A percentile compares a stretch with the other conserved stretches of the same genome.
Evolutionary conservation across 345 rosid genomes (phyloP).

Genomic region (Euphorbia lathyris): DNA sequence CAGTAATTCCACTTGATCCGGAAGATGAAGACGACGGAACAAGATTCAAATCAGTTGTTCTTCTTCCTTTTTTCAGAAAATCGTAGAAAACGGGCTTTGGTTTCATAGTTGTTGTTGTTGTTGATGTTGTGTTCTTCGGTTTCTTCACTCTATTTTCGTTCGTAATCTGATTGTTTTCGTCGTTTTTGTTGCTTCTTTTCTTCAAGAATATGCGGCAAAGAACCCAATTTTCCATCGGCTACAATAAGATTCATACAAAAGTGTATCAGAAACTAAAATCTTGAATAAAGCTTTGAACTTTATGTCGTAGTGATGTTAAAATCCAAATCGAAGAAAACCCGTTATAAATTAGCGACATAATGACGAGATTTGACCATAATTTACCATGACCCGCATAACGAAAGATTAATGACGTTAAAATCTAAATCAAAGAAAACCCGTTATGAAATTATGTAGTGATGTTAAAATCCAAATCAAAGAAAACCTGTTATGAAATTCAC

Average conservation of each 20-base stretch:
- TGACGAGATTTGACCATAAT: no score
- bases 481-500: no score
- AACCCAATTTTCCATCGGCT: slow-evolving; percentile 72
- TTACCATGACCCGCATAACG: no score
- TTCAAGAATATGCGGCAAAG: slow-evolving; percentile 89
- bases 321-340: no score
- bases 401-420: no score
- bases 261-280: background rate
- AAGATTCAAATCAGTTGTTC: slow-evolving; percentile 57
- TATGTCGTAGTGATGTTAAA: background rate
- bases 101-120: no score
- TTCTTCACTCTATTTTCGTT: slow-evolving; percentile 34
- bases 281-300: no score
- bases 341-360: no score
- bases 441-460: no score
- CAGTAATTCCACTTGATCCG: slow-evolving; percentile 84
- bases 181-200: slow-evolving; percentile 54
- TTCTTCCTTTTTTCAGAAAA: slow-evolving; percentile 61
- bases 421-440: no score
- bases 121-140: slow-evolving; percentile 11
- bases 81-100: slow-evolving; percentile 67
- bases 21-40: slow-evolving; percentile 59
- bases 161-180: slow-evolving; percentile 13
- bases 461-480: no score
- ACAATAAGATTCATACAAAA: slow-evolving; percentile 14